Conservation (phyloP, 73 alveolate species). For the Tetrahymena thermophila region DNA sequence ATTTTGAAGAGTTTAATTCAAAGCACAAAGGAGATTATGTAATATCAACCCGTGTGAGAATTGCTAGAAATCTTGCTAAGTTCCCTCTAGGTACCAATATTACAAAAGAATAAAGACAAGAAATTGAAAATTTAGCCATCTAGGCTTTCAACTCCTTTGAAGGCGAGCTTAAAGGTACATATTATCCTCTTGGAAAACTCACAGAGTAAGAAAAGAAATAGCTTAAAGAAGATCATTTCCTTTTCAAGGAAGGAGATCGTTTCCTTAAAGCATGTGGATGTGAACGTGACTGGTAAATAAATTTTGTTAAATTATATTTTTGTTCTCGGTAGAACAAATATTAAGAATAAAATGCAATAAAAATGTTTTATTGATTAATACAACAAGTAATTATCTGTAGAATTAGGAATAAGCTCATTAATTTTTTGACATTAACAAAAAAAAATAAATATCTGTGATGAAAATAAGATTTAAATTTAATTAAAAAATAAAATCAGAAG, state of each 20-base stretch:
- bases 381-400: neutral
- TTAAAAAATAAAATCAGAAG: neutral
- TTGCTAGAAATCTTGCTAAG: conserved; percentile 41
- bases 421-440: neutral
- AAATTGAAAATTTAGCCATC: conserved; percentile 11
- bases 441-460: neutral
- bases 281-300: conserved; percentile 25
- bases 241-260: conserved; percentile 38
- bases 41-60: conserved; percentile 21
- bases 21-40: neutral
- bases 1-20: neutral
- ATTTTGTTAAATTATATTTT: neutral
- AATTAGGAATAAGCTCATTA: neutral
- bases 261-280: conserved; percentile 15
- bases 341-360: too few species aligned
- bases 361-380: neutral
- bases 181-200: conserved; percentile 12
- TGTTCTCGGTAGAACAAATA: neutral
- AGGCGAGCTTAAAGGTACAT: conserved; percentile 38
- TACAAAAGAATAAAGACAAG: conserved; percentile 26
- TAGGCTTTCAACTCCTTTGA: conserved; percentile 15
- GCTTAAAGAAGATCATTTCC: conserved; percentile 26
- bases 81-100: conserved; percentile 45
- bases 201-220: neutral
- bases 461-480: too few species aligned